Percentiles rank a stretch among this genome's conserved stretches.
Evolutionary conservation across 805 yeast species (phyloP).

Genomic region (Suhomyces canberraensis): DNA sequence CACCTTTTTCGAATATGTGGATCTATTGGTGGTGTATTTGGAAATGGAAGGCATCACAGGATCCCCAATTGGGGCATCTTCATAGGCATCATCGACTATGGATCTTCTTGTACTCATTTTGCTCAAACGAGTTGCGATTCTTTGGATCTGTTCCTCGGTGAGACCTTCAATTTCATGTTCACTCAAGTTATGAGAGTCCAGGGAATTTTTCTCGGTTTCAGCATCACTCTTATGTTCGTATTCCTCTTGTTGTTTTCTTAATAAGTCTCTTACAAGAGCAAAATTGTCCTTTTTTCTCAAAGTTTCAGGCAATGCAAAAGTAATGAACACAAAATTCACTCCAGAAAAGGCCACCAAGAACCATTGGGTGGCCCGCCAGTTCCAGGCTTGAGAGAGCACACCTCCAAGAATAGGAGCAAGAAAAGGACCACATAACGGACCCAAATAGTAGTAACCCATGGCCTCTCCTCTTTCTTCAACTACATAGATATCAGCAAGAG

Average conservation of each 20-base stretch:
- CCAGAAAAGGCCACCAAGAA: constrained; percentile 68
- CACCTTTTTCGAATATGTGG: constrained; percentile 28
- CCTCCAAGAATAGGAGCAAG: constrained; percentile 80
- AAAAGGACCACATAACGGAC: constrained; percentile 79
- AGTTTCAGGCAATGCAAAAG: constrained; percentile 76
- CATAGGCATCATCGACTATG: constrained; percentile 11
- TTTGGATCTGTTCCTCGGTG: constrained; percentile 23
- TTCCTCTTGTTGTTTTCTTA: constrained; percentile 15
- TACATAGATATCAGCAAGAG: constrained; percentile 68
- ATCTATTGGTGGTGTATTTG: constrained; percentile 32
- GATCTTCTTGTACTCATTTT: constrained; percentile 13
- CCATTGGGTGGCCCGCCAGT: constrained; percentile 92
- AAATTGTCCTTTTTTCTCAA: constrained; percentile 59
- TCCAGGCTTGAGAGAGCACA: constrained; percentile 64
- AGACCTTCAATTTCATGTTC: neutral
- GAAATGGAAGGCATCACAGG: constrained; percentile 38
- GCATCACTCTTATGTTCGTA: constrained; percentile 8
- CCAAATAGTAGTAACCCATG: constrained; percentile 76
- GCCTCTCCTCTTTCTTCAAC: constrained; percentile 73
- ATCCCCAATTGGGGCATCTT: constrained; percentile 37
- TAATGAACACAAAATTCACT: constrained; percentile 44
- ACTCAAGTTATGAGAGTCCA: neutral
- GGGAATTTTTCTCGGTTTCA: neutral
- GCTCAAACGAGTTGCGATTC: constrained; percentile 33
- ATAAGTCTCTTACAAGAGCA: constrained; percentile 47